Percentiles rank a stretch among this genome's conserved stretches.
These are phyloP conservation scores for Fusarium floridanum DNA, from an alignment of 2,329 filamentous ascomycete genomes.

Conservation along the genomic window DNA sequence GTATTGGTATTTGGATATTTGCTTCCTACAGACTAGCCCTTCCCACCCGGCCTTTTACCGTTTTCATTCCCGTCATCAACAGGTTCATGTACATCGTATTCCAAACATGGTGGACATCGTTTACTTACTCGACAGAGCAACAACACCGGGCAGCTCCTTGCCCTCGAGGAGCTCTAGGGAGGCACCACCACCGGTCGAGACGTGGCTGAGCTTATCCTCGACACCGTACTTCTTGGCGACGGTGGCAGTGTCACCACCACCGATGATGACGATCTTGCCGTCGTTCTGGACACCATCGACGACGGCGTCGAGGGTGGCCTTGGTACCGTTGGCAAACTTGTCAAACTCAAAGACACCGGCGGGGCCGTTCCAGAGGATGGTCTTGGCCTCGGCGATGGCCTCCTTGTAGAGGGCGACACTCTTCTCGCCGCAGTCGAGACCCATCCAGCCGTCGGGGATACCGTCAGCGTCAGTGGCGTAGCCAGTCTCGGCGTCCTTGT, in stretches of 20 bases:
- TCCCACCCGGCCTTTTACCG: slow-evolving; percentile 48
- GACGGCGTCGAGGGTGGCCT: slow-evolving; percentile 89
- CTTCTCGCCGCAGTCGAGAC: slow-evolving; percentile 93
- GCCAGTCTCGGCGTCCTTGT: slow-evolving; percentile 83
- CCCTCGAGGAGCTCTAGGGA: slow-evolving; percentile 97
- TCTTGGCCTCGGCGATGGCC: slow-evolving; percentile 89
- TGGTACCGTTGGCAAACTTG: slow-evolving; percentile 91
- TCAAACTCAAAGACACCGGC: slow-evolving; percentile 98
- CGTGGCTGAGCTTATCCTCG: slow-evolving; percentile 97
- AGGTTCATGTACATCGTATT: slow-evolving; percentile 39
- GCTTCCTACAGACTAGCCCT: slow-evolving; percentile 54
- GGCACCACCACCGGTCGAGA: slow-evolving; percentile 96
- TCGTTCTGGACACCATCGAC: slow-evolving; percentile 80
- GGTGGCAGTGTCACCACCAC: slow-evolving; percentile 97
- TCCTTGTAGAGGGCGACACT: slow-evolving; percentile 89
- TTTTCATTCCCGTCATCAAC: slow-evolving; percentile 50
- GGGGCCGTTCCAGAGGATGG: slow-evolving; percentile 99
- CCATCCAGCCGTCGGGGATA: slow-evolving; percentile 98
- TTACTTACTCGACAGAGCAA: slow-evolving; percentile 86
- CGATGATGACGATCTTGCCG: slow-evolving; percentile 98
- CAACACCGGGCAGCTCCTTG: slow-evolving; percentile 95
- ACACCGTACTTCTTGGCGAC: slow-evolving; percentile 97
- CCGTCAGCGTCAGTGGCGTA: slow-evolving; percentile 87
- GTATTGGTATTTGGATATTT: slow-evolving; percentile 45
- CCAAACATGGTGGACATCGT: slow-evolving; percentile 40